Percentiles rank a stretch among this genome's conserved stretches.
These are phyloP conservation scores for Botrytis hyacinthi DNA, from an alignment of 2,329 filamentous ascomycete species.

Conservation along the genomic window DNA sequence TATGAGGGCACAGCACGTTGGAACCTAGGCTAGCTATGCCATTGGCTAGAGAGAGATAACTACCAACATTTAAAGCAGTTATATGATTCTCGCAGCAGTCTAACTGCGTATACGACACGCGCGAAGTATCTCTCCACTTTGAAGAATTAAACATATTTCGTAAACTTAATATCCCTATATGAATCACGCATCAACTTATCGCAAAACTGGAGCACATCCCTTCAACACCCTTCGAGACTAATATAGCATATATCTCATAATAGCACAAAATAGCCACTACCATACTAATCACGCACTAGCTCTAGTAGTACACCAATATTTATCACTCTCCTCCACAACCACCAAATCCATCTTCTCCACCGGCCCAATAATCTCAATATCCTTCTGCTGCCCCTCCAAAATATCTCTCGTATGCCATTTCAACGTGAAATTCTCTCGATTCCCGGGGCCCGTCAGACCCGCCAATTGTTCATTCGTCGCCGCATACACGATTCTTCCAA, in stretches of 20 bases:
- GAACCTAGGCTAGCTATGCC: neutral
- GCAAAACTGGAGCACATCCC: neutral
- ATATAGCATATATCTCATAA: neutral
- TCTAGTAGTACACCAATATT: slow-evolving; percentile 45
- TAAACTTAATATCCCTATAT: neutral
- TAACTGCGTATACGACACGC: neutral
- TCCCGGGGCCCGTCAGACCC: slow-evolving; percentile 46
- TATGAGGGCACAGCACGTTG: neutral
- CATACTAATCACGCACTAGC: neutral
- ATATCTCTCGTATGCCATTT: slow-evolving; percentile 49
- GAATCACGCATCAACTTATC: neutral
- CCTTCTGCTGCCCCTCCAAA: slow-evolving; percentile 48
- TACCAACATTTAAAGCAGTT: slow-evolving; percentile 4
- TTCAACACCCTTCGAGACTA: neutral
- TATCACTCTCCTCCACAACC: slow-evolving; percentile 46
- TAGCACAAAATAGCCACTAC: no score
- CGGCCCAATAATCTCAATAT: slow-evolving; percentile 50
- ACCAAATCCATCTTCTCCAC: slow-evolving; percentile 45
- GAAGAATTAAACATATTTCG: neutral
- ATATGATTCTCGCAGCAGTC: neutral
- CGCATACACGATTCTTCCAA: slow-evolving; percentile 51
- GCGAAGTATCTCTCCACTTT: neutral
- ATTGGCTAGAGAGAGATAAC: neutral
- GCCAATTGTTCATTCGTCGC: slow-evolving; percentile 49
- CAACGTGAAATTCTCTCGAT: slow-evolving; percentile 53